Evolutionary conservation across 116 monocot species (phyloP), one percentile per base, ranked within the genome.

Genomic region (Posidonia oceanica): DNA sequence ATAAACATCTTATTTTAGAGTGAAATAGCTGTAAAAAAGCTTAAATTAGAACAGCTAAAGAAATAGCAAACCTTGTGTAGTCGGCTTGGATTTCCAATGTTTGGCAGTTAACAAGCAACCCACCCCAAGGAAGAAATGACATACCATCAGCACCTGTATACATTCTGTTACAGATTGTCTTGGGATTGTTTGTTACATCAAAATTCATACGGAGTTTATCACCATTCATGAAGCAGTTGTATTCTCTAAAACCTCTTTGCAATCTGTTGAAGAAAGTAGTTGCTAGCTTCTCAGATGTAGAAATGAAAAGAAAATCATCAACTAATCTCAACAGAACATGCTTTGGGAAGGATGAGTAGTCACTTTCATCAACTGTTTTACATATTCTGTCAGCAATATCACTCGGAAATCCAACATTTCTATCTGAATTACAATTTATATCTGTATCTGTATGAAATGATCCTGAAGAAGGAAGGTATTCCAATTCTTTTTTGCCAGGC

Each of bases 71-170:
- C 93, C 99, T 90, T 53, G 88, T 93, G 66, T 99, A 93, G 78
- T 99, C 99, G 75, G 93, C 93, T 83, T 99, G 99, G 59, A 93
- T 83, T 74, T 99, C 99, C 52, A 99, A 64, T 7, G 83, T 90
- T 39, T 70, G 52, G 59, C 83, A 93, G 75, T 99, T 99, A 66
- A 99, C 17, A 71, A 93, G 86, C 79, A 99, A 83, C 11, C 99
- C 99, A 67, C 86, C 82, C 99, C 99, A 99, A 5, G 93, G 90
- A 78, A 99, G 70, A 83, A 93, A 99, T 60, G 81, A 79, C 53
- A 77, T 54, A 53, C 99, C 90, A 80, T 99, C 90, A 38, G 64
- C 74, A 54, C 86, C 81, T 22, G 58, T 70, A 67, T 86, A 88
- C 67, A 75, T 42, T 39, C 84, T 79, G 66, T 83, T 76, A 29